A percentile compares a stretch with the other conserved stretches of the same genome.
Evolutionary conservation across 352 stramenopile genomes (phyloP).

Genomic region (Stramenopiles sp.): DNA sequence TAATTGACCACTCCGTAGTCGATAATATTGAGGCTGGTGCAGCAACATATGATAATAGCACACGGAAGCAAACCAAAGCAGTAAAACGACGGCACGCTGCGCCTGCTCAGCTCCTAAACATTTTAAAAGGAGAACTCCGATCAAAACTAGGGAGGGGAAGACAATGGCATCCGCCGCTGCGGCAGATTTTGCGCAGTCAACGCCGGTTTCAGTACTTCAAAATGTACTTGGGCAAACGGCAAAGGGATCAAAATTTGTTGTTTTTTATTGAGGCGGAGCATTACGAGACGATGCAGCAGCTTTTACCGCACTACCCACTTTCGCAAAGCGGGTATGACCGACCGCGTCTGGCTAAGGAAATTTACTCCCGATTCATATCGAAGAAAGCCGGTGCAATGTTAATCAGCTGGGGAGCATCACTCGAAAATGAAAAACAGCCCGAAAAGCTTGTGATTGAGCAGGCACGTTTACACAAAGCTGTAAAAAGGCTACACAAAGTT

Average conservation of each 20-base stretch:
- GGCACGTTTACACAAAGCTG: not conserved
- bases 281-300: not conserved
- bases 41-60: not conserved
- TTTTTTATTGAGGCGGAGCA: not conserved
- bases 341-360: not conserved
- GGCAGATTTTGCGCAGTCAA: not conserved
- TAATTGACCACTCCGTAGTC: not conserved
- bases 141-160: not conserved
- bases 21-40: not conserved
- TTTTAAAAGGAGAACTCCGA: not conserved
- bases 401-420: too few species aligned
- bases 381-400: not conserved
- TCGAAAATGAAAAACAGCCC: not conserved
- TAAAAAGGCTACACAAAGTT: not conserved
- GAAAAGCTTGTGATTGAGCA: not conserved
- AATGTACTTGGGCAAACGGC: not conserved
- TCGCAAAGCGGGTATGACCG: too few species aligned
- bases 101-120: not conserved
- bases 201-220: not conserved
- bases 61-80: not conserved
- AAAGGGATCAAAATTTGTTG: not conserved
- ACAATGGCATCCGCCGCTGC: not conserved
- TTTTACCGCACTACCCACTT: not conserved
- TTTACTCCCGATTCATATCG: not conserved
- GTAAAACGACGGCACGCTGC: not conserved